Evolutionary conservation across 2,329 filamentous ascomycete genomes (phyloP).

Genomic region (Bipolaris cookei): DNA sequence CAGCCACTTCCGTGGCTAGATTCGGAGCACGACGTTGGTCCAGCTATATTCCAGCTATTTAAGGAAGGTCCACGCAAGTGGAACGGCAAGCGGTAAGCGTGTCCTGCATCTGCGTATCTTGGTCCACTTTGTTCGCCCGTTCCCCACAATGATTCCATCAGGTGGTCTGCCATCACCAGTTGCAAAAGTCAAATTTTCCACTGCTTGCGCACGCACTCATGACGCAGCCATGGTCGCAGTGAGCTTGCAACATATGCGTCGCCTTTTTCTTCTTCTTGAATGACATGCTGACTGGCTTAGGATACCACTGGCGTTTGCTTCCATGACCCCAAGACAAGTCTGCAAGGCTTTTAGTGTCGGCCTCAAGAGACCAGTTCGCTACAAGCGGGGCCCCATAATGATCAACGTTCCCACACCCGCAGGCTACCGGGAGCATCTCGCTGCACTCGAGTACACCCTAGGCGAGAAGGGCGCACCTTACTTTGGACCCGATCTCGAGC

Average conservation of each 20-base stretch:
- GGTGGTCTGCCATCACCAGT: constrained; percentile 23
- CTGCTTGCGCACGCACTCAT: constrained; percentile 17
- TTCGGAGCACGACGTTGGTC: constrained; percentile 93
- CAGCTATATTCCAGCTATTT: constrained; percentile 89
- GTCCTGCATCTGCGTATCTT: constrained; percentile 26
- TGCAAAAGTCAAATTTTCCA: constrained; percentile 18
- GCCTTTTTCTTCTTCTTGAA: constrained; percentile 13
- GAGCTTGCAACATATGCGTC: constrained; percentile 22
- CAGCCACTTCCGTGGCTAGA: constrained; percentile 93
- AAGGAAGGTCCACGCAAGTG: constrained; percentile 90
- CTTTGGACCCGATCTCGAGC: constrained; percentile 66
- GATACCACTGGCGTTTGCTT: constrained; percentile 89
- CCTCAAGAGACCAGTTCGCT: constrained; percentile 77
- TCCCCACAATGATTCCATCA: constrained; percentile 34
- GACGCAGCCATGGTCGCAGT: constrained; percentile 9
- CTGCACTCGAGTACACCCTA: constrained; percentile 66
- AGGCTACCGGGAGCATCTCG: constrained; percentile 87
- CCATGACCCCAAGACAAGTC: constrained; percentile 81
- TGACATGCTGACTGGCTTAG: constrained; percentile 54
- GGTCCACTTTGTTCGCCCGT: constrained; percentile 26
- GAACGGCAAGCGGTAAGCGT: constrained; percentile 71
- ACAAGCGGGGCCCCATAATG: constrained; percentile 79
- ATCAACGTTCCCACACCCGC: constrained; percentile 84
- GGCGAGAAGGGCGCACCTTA: constrained; percentile 66
- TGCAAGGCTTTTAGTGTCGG: constrained; percentile 81